Percentiles rank a stretch among this genome's conserved stretches.
Conservation (phyloP, 176 grass and related monocot species). For the Bothriochloa decipiens region DNA sequence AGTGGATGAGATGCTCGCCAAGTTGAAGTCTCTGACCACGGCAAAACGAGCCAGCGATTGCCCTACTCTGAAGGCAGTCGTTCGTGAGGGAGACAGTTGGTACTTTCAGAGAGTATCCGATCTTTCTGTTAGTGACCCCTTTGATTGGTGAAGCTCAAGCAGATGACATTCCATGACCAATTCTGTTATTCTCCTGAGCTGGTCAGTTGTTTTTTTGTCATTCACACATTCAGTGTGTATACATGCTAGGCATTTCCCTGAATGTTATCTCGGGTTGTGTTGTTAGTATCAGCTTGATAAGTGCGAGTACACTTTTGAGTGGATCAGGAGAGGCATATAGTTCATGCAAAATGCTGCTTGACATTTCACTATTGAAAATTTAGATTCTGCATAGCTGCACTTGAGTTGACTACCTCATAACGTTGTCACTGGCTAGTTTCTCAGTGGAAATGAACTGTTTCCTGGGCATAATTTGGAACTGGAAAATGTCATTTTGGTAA, state of each 20-base stretch:
- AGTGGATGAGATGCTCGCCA: constrained; percentile 19
- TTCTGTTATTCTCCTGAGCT: too few relatives aligned
- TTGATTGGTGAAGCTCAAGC: neutral
- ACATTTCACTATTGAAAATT: neutral
- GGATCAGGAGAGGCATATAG: neutral
- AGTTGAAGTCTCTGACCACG: constrained; percentile 34
- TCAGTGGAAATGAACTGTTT: neutral
- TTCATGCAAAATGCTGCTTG: neutral
- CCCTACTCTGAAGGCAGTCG: constrained; percentile 33
- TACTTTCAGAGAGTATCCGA: neutral
- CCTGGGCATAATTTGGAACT: neutral
- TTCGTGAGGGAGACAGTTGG: constrained; percentile 2
- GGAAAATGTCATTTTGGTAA: neutral
- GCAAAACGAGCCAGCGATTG: constrained; percentile 29
- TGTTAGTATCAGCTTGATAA: neutral
- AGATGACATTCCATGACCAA: too few relatives aligned
- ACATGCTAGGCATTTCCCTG: neutral
- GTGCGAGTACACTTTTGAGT: neutral
- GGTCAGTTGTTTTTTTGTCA: too few relatives aligned
- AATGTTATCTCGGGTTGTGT: neutral
- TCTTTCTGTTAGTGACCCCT: too few relatives aligned
- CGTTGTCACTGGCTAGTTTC: neutral
- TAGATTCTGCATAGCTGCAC: neutral
- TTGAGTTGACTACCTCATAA: neutral
- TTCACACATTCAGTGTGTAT: neutral